Base-by-base conservation (phyloP, 495 filamentous ascomycete genomes). In the Bacidia rubella region DNA sequence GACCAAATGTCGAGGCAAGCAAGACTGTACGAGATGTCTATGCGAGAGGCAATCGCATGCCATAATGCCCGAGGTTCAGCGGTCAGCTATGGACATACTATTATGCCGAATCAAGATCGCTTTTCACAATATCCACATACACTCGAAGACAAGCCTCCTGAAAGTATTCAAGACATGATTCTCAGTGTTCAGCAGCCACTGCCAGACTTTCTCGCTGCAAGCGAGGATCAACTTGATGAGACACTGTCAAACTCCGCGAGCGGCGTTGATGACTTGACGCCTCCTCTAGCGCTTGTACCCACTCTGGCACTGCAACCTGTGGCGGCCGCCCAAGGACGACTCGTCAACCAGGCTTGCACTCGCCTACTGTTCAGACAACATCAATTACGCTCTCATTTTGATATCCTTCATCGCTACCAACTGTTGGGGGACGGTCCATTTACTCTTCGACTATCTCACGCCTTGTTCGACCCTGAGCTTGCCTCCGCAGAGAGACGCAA, bases 391-490 rank as follows among this genome's bases (percentile, higher is more conserved):
- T 63, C 77, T n/a, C 88, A 98, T 63, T 63, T 96, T 3, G 70
- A 72, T 11, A 65, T 95, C 4, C 86, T 93, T 63, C 79, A 78
- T 56, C 77, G 81, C 27, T 95, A 86, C 61, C 86, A 90, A 41
- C 74, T 97, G 3, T 70, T 96, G 3, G 84, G 85, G 2, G 85
- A 94, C 61, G 90, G 90, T 23, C 73, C 86, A 2, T 93, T 96
- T 63, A 75, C 79, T 27, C 80, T 83, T 27, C 78, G 81, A 5
- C 78, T 98, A 19, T 81, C 83, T 2, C 76, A 88, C 52, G 84
- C 89, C 2, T 76, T 98, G 1, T 97, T 98, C 63, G 81, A 86
- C 51, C 79, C 88, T 0, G 82, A 93, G n/a, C 78, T 89, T 47
- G 78, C 82, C 45, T 83, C 82, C 19, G 85, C 87, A 32, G 87